Evolutionary conservation across 495 filamentous ascomycete genomes (phyloP), one percentile per base, ranked within the genome.

Genomic region (Podospora tetraspora): DNA sequence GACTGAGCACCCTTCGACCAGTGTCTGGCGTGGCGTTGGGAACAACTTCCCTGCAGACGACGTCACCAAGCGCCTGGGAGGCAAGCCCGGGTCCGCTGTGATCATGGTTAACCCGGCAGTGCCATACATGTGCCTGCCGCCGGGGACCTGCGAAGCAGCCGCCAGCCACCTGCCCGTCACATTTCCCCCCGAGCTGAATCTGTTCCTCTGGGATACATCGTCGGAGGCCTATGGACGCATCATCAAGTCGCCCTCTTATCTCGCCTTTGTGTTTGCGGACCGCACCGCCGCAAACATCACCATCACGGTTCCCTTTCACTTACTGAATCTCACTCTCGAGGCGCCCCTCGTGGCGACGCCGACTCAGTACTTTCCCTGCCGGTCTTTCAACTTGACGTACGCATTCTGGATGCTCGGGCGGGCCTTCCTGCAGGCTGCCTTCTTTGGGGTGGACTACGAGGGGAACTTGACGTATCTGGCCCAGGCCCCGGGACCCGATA

Each of bases 401-500:
- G 68, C 68, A 23, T 52, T 25, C 6, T 84, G 77, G 57, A 71
- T 69, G 10, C 80, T 88, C 34, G 85, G 85, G 1, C 79, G 86
- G 25, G 79, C 85, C 2, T 88, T 89, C 64, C 69, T 88, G 13
- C 86, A 89, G 70, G 84, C 84, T 25, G 82, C 85, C 7, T 87
- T 87, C 66, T 67, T 87, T 0, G 85, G 83, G 19, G 78, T 80
- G 7, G 85, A 86, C 74, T 86, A 80, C 78, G 73, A 68, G 6
- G 37, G n/a, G 43, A 70, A 68, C 43, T 6, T 64, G 21, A 52
- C 57, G 7, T 69, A 64, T 16, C 67, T 71, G 6, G 69, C 72
- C 13, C 69, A 69, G 52, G 66, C 68, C 3, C 72, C 68, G 25
- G 71, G 71, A 1, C 71, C 71, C 16, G 56, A 56, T 19, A 65